phyloP scores from a whole-genome alignment of 1,284 basidiomycete genomes.

The Fomitiporia mediterranea region DNA sequence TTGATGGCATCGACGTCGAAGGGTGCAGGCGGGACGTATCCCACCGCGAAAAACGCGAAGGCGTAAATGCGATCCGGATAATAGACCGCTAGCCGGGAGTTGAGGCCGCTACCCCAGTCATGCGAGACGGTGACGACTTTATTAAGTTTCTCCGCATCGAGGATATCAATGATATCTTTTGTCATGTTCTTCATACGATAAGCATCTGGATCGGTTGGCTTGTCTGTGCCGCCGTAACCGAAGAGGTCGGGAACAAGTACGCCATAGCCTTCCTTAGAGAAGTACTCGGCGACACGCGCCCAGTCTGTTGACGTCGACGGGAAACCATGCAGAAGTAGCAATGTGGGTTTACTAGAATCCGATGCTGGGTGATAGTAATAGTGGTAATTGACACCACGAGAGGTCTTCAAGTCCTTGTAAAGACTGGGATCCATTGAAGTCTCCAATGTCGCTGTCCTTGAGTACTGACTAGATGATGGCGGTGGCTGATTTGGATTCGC shows the following conservation, averaged over 20 bases:
- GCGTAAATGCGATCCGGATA: conserved; percentile 22
- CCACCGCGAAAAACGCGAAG: conserved; percentile 24
- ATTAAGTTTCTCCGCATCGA: conserved; percentile 24
- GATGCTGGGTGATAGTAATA: conserved; percentile 20
- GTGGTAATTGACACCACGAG: conserved; percentile 23
- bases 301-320: conserved; percentile 28
- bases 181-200: conserved; percentile 23
- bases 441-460: no score
- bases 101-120: conserved; percentile 23
- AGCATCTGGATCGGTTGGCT: conserved; percentile 24
- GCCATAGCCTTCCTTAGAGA: conserved; percentile 38
- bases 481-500: no score
- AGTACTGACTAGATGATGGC: no score
- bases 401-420: conserved; percentile 20
- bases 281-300: conserved; percentile 28
- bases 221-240: conserved; percentile 42
- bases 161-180: conserved; percentile 26
- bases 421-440: conserved; percentile 22
- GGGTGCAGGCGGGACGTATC: conserved; percentile 20
- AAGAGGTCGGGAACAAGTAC: conserved; percentile 51
- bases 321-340: conserved; percentile 30
- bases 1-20: conserved; percentile 16
- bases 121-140: conserved; percentile 24
- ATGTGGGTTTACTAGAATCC: conserved; percentile 20
- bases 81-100: conserved; percentile 16